Evolutionary conservation across 1,284 basidiomycete genomes (phyloP), one percentile per base, ranked within the genome.

Genomic region (Ustilago crameri): DNA sequence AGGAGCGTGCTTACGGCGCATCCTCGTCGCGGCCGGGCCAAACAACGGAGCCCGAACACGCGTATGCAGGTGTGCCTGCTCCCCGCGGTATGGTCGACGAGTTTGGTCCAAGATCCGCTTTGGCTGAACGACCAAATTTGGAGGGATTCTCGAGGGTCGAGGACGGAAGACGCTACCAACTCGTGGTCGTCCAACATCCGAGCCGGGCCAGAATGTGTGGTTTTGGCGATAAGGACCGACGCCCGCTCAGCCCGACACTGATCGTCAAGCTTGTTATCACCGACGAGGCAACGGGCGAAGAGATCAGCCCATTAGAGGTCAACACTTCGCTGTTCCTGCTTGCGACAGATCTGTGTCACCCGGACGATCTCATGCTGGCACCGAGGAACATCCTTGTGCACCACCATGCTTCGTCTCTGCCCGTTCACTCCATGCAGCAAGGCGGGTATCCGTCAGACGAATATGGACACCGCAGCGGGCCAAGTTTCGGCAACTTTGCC

Each of bases 141-240:
- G 61, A 65, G 2, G 67, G 67, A 1, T 72, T 72, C 34, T 67
- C 63, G 5, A 45, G 59, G 3, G 69, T 72, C 22, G 63, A 62
- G 18, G 55, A 72, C 23, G 69, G 68, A 44, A 67, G 43, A 27
- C 53, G 73, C 3, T 79, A 78, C 52, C 50, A 68, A 14, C 71
- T 80, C 5, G 71, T 73, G 1, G 75, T 80, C 0, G 74, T 79
- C 2, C 78, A 80, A 42, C 67, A 79, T 62, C 75, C 78, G 10
- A 75, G 63, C 32, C 57, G 78, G 22, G 76, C 76, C 5, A 43
- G 78, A 20, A 78, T 79, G 76, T 80, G 78, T 38, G 78, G 78
- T 5, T 80, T 80, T 30, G 78, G 78, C 9, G 78, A 79, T 63
- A 80, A 78, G 74, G 76, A 80, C 35, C 71, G 78, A 41, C 65